Base-by-base conservation (phyloP, 768 basidiomycete genomes). In the Lentinula edodes region DNA sequence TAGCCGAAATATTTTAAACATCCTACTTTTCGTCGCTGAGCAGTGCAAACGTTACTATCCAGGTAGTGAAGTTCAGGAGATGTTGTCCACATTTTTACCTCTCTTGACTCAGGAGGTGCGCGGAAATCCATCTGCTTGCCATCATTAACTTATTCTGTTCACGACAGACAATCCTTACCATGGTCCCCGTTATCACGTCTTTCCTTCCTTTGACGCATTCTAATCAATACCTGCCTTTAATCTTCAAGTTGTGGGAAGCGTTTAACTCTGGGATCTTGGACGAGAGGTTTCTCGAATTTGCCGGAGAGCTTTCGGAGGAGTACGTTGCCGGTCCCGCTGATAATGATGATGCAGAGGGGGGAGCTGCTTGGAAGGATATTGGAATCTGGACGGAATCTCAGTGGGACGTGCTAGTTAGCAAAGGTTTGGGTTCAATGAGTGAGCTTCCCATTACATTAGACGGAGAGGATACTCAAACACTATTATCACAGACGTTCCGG, bases 321-420 rank as follows among this genome's bases (percentile, higher is more conserved):
- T 87, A 91, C 67, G 79, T 88, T 23, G 73, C 83, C 20, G 87
- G 88, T 18, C 73, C 78, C 20, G 69, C 71, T 42, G 83, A 84
- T n/a, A 76, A 76, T 48, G 78, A 76, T 48, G 78, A 82, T 8
- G 72, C 72, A 53, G 81, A 84, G 66, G 83, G 81, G 54, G 80
- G 81, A 42, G 81, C 85, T 7, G 73, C 76, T 60, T 89, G 87
- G 86, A 89, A 88, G 70, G 90, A 92, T 65, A 82, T 98, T 39
- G 95, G 95, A 12, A 95, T 98, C 59, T 95, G 93, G 84, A 87
- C 84, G 5, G 83, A 92, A 61, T 78, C 83, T 46, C 87, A 98
- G 72, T 98, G 93, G 87, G 84, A 85, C 60, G 77, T 89, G 32
- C 75, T 98, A 53, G 83, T 95, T 64, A 86, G 87, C 39, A 95